Percentiles rank a stretch among this genome's conserved stretches.
Conservation (phyloP, 2,329 filamentous ascomycete genomes). For the Colletotrichum truncatum region DNA sequence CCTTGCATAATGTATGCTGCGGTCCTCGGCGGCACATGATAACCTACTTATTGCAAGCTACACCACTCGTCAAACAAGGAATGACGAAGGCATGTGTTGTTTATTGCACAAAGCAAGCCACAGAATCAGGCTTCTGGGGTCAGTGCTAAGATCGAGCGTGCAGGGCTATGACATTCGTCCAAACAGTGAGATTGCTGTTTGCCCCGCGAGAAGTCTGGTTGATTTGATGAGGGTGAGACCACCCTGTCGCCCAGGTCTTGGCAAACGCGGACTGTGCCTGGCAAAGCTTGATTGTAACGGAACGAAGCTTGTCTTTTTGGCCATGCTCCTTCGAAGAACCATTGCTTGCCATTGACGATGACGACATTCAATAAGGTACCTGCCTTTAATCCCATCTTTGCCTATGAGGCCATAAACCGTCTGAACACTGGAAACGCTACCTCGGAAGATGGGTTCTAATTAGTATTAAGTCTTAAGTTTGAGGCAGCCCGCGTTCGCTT, state of each 20-base stretch:
- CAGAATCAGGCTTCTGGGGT: background rate
- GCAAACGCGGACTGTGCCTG: conserved; percentile 26
- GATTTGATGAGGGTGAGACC: conserved; percentile 22
- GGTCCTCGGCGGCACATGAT: background rate
- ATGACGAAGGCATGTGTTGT: conserved; percentile 15
- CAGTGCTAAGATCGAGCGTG: conserved; percentile 18
- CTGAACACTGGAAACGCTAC: background rate
- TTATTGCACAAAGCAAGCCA: background rate
- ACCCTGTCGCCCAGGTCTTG: conserved; percentile 23
- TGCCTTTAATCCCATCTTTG: background rate
- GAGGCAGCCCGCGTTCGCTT: background rate
- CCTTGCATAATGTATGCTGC: conserved; percentile 9
- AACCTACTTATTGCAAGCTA: background rate
- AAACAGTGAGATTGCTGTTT: conserved; percentile 1
- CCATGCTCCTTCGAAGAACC: background rate
- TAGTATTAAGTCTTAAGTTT: background rate
- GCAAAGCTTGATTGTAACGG: conserved; percentile 22
- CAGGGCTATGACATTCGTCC: conserved; percentile 24
- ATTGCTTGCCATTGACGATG: conserved; percentile 6
- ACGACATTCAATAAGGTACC: background rate
- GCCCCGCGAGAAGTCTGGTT: background rate
- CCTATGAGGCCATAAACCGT: background rate
- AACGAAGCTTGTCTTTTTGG: conserved; percentile 25
- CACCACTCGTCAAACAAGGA: conserved; percentile 1
- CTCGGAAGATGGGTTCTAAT: background rate